These are phyloP conservation scores for Aspergillus bridgeri DNA, from an alignment of 495 filamentous ascomycete species.

Conservation along the genomic window DNA sequence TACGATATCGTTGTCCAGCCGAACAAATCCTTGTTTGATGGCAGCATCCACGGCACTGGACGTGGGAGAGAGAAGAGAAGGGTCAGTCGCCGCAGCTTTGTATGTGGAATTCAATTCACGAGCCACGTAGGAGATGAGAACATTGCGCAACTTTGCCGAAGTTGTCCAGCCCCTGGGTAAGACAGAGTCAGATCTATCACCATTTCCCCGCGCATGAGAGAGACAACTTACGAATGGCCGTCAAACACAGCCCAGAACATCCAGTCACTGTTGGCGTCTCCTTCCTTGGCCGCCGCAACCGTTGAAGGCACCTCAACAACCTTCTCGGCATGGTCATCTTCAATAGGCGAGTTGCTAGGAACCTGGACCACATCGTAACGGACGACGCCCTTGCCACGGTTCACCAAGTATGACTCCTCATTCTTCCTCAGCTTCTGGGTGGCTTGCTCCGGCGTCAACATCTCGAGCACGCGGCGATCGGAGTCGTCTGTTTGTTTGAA, in stretches of 20 bases:
- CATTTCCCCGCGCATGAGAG: not conserved
- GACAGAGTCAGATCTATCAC: not conserved
- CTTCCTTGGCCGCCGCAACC: constrained; percentile 48
- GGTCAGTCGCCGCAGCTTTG: constrained; percentile 66
- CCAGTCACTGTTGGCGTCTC: constrained; percentile 74
- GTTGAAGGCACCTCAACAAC: constrained; percentile 79
- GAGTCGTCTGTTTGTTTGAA: constrained; percentile 79
- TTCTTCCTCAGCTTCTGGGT: constrained; percentile 82
- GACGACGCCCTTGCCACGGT: constrained; percentile 84
- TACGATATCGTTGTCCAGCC: constrained; percentile 88
- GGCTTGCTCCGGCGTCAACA: constrained; percentile 94
- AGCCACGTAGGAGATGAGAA: constrained; percentile 86
- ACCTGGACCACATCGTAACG: constrained; percentile 95
- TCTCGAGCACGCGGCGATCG: constrained; percentile 81
- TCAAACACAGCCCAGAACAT: constrained; percentile 99
- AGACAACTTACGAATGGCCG: constrained; percentile 69
- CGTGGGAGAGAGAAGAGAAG: constrained; percentile 56
- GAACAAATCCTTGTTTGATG: constrained; percentile 88
- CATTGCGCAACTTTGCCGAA: constrained; percentile 90
- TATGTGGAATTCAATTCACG: constrained; percentile 93
- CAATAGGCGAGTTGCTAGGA: constrained; percentile 94
- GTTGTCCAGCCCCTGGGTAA: constrained; percentile 84
- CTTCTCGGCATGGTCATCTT: constrained; percentile 97
- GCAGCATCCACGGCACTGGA: constrained; percentile 80
- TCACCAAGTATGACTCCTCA: constrained; percentile 88